These are phyloP conservation scores for Xylaria sp. DNA, from an alignment of 2,329 filamentous ascomycete species.

Conservation along the genomic window DNA sequence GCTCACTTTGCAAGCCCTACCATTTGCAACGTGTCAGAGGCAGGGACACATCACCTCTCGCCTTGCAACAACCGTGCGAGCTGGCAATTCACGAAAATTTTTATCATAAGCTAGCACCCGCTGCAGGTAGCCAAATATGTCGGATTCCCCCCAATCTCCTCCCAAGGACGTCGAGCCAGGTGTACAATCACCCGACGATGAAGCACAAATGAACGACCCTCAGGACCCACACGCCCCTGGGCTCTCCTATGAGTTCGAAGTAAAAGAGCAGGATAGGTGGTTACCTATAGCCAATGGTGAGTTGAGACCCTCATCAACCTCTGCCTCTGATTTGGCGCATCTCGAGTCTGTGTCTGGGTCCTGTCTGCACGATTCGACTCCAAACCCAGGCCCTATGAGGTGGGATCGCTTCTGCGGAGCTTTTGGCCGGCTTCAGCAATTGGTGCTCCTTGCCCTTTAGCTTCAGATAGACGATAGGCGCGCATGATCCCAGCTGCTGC, in stretches of 20 bases:
- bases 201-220: slow-evolving; percentile 91
- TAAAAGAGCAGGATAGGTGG: slow-evolving; percentile 99
- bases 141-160: slow-evolving; percentile 84
- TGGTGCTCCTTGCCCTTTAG: slow-evolving; percentile 53
- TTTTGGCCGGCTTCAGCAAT: slow-evolving; percentile 50
- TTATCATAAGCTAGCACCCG: slow-evolving; percentile 70
- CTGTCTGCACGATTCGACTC: slow-evolving; percentile 46
- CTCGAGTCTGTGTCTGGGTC: slow-evolving; percentile 52
- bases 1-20: slow-evolving; percentile 62
- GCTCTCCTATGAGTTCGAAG: slow-evolving; percentile 91
- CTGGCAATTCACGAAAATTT: slow-evolving; percentile 63
- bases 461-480: slow-evolving; percentile 52
- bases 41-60: slow-evolving; percentile 66
- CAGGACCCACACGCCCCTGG: slow-evolving; percentile 80
- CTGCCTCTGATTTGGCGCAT: slow-evolving; percentile 62
- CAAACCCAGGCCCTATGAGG: slow-evolving; percentile 48
- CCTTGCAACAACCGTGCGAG: slow-evolving; percentile 64
- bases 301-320: slow-evolving; percentile 60
- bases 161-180: slow-evolving; percentile 94
- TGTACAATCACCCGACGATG: slow-evolving; percentile 92
- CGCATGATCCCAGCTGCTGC: slow-evolving; percentile 48
- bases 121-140: slow-evolving; percentile 88
- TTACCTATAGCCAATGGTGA: slow-evolving; percentile 99
- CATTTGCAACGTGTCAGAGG: slow-evolving; percentile 67
- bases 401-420: slow-evolving; percentile 61